A percentile compares a stretch with the other conserved stretches of the same genome.
These are phyloP conservation scores for Geotrichum histeridarum DNA, from an alignment of 1,139 yeast genomes.

Conservation along the genomic window DNA sequence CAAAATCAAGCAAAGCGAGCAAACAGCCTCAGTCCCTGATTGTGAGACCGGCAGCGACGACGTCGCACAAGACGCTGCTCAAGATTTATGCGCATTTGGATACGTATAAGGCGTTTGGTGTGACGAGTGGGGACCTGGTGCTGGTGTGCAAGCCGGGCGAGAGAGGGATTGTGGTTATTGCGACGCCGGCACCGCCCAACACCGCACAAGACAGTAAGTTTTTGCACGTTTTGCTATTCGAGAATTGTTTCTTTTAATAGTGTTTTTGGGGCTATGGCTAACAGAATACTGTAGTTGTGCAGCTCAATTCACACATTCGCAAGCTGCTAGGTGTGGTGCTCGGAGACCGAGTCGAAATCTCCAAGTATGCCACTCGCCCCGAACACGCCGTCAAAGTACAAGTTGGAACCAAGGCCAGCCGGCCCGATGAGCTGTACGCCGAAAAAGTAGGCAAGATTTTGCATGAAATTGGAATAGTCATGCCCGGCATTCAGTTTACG, in stretches of 20 bases:
- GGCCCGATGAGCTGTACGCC: slow-evolving; percentile 24
- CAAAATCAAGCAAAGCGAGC: background rate
- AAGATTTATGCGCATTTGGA: slow-evolving; percentile 16
- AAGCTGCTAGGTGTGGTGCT: slow-evolving; percentile 53
- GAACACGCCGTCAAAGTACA: slow-evolving; percentile 43
- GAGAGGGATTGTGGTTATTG: slow-evolving; percentile 17
- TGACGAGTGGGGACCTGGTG: slow-evolving; percentile 14
- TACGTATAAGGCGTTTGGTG: slow-evolving; percentile 7
- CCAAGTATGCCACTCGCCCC: slow-evolving; percentile 48
- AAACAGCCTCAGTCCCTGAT: slow-evolving; percentile 21
- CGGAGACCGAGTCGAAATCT: slow-evolving; percentile 65
- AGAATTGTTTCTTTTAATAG: background rate
- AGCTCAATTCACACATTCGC: slow-evolving; percentile 37
- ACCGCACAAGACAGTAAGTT: slow-evolving; percentile 8
- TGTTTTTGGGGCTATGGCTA: background rate
- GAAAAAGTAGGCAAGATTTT: slow-evolving; percentile 31
- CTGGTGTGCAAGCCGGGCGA: slow-evolving; percentile 16
- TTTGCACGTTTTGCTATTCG: background rate
- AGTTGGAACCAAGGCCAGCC: slow-evolving; percentile 12
- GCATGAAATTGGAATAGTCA: slow-evolving; percentile 50
- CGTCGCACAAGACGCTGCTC: slow-evolving; percentile 28
- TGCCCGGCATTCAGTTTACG: slow-evolving; percentile 46
- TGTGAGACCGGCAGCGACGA: slow-evolving; percentile 24
- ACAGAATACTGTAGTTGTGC: background rate
- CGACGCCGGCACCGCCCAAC: slow-evolving; percentile 10